Base-by-base conservation (phyloP, 768 basidiomycete genomes). In the Pleurotus djamor region DNA sequence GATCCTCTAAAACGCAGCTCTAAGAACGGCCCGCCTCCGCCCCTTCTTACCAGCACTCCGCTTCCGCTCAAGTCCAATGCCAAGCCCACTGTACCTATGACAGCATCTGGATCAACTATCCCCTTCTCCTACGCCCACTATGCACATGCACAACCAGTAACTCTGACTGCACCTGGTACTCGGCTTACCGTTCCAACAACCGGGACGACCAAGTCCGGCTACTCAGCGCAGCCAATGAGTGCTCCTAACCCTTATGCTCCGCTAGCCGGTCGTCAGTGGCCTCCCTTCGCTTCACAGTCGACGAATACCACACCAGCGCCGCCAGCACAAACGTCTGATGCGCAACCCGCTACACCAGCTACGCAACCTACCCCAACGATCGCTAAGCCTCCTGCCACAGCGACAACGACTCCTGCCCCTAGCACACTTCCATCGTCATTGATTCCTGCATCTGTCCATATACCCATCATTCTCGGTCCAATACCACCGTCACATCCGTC, bases 401-500 rank as follows among this genome's bases (percentile, higher is more conserved):
- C 70, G 67, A 47, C 63, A 13, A 35, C 65, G 7, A 65, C 54
- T 28, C 52, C 56, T 16, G 35, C n/a, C 13, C 21, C 50, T 4
- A 37, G 41, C 50, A 60, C 21, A 28, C 21, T 28, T 28, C 21
- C 21, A 28, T 28, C 21, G 21, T 28, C 72, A 9, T 57, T 70
- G 16, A 73, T 81, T 49, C 77, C 81, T 10, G 81, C 82, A 13
- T 62, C 61, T 57, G 88, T 92, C 35, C 82, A 85, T 50, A 81
- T 93, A 50, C 92, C 93, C 7, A 92, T 94, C 60, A 71, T 91
- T 38, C 77, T 95, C 45, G 88, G 86, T 5, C 86, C 89, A 43
- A 83, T 89, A 66, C 93, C 83, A 32, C 76, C 82, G 4, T 82
- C 84, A 14, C 44, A 48, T 10, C 35, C 52, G 2, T 55, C 52